These are phyloP conservation scores for Aspergillus piperis DNA, from an alignment of 2,329 filamentous ascomycete species.

Conservation along the genomic window DNA sequence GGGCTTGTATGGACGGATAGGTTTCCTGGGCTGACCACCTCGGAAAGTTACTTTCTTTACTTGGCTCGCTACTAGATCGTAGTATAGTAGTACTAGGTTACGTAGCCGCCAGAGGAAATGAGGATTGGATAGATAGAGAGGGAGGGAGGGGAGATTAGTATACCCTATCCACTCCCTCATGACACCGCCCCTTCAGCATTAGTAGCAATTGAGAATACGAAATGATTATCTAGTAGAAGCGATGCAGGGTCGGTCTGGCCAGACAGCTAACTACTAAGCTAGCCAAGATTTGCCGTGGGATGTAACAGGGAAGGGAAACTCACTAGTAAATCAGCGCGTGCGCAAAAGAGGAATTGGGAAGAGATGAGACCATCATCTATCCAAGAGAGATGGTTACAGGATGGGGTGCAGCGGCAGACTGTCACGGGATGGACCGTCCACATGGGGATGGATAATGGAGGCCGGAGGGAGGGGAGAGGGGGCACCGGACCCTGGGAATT, in stretches of 20 bases:
- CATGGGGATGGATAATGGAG: background rate
- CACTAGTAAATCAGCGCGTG: no score
- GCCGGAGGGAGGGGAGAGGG: no score
- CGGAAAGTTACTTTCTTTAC: background rate
- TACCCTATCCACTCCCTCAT: background rate
- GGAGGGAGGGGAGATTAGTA: background rate
- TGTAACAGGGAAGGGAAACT: no score
- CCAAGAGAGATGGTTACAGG: background rate
- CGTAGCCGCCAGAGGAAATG: no score
- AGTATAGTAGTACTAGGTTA: no score
- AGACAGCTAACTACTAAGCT: background rate
- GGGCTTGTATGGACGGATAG: background rate
- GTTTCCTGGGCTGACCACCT: background rate
- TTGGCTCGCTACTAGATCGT: no score
- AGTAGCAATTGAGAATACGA: background rate
- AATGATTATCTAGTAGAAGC: background rate
- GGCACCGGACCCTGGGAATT: slow-evolving; percentile 3
- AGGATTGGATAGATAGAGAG: no score
- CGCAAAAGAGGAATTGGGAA: no score
- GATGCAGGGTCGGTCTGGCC: background rate
- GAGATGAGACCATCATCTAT: no score
- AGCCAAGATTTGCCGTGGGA: background rate
- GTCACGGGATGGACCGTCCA: slow-evolving; percentile 13
- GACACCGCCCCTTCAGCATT: background rate
- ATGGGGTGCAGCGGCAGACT: slow-evolving; percentile 13